A percentile compares a stretch with the other conserved stretches of the same genome.
Conservation (phyloP, 331 rosid genomes). For the Quercus lobata region DNA sequence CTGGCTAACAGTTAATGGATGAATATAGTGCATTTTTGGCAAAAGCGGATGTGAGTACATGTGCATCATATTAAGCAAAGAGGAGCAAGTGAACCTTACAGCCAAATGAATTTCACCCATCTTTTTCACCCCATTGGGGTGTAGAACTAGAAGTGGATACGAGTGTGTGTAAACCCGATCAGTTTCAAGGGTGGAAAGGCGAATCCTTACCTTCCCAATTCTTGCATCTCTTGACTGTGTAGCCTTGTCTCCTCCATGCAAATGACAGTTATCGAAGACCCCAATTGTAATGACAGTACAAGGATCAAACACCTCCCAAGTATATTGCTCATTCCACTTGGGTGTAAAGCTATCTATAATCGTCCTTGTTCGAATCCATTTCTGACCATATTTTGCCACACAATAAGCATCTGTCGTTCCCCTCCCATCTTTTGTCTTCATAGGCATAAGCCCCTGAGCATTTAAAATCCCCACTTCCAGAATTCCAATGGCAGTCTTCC, state of each 20-base stretch:
- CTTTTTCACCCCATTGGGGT: constrained; percentile 81
- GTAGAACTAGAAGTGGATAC: constrained; percentile 81
- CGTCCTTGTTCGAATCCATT: constrained; percentile 94
- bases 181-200: constrained; percentile 92
- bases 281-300: constrained; percentile 86
- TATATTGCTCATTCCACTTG: constrained; percentile 92
- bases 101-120: constrained; percentile 97
- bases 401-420: constrained; percentile 92
- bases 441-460: constrained; percentile 89
- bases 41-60: constrained; percentile 86
- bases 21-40: constrained; percentile 94
- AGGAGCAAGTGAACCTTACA: constrained; percentile 81
- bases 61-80: constrained; percentile 91
- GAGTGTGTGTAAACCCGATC: constrained; percentile 89
- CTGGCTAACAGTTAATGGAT: constrained; percentile 81
- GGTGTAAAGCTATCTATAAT: constrained; percentile 85
- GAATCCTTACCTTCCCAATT: constrained; percentile 90
- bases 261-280: constrained; percentile 91
- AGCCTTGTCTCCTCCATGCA: constrained; percentile 77
- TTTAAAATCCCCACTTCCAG: constrained; percentile 84
- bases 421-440: constrained; percentile 75
- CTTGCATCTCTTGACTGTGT: constrained; percentile 67
- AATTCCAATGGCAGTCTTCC: constrained; percentile 89
- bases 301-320: constrained; percentile 97
- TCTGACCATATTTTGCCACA: constrained; percentile 92